Evolutionary conservation across 2,329 filamentous ascomycete genomes (phyloP).

Genomic region (Zymoseptoria brevis): DNA sequence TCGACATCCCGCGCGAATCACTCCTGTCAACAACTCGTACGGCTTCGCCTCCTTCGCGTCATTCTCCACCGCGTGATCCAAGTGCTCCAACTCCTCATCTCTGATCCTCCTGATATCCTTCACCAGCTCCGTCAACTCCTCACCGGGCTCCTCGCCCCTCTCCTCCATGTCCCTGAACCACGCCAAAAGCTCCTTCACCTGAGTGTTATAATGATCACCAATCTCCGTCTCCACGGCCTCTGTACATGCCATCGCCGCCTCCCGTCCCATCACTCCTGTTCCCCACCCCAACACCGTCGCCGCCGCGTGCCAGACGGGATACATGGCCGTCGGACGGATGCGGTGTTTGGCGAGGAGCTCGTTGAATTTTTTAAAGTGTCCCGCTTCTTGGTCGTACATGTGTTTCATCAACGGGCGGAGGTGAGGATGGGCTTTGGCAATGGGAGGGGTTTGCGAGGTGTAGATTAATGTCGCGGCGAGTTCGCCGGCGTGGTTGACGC

Average conservation of each 20-base stretch:
- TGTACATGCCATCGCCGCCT: slow-evolving; percentile 97
- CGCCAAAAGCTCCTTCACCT: slow-evolving; percentile 71
- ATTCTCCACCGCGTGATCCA: slow-evolving; percentile 90
- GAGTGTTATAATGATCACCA: slow-evolving; percentile 87
- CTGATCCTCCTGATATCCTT: slow-evolving; percentile 70
- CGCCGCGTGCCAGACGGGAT: slow-evolving; percentile 77
- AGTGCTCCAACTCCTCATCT: slow-evolving; percentile 93
- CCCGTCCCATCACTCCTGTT: slow-evolving; percentile 79
- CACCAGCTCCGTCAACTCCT: slow-evolving; percentile 67
- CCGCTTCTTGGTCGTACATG: slow-evolving; percentile 96
- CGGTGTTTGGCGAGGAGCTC: slow-evolving; percentile 73
- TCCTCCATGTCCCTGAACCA: slow-evolving; percentile 72
- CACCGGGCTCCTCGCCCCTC: slow-evolving; percentile 70
- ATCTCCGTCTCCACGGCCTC: slow-evolving; percentile 99
- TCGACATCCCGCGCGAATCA: slow-evolving; percentile 83
- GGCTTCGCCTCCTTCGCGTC: slow-evolving; percentile 85
- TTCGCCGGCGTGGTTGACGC: slow-evolving; percentile 95
- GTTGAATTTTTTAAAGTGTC: slow-evolving; percentile 83
- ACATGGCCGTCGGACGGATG: slow-evolving; percentile 85
- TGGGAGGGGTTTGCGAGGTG: slow-evolving; percentile 73
- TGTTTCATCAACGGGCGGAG: slow-evolving; percentile 87
- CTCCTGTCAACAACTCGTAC: slow-evolving; percentile 77
- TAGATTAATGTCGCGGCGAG: slow-evolving; percentile 96
- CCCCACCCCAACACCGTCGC: slow-evolving; percentile 80
- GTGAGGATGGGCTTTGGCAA: slow-evolving; percentile 73